Evolutionary conservation across 2,329 filamentous ascomycete species (phyloP).

Genomic region (Plectosphaerella cucumerina): DNA sequence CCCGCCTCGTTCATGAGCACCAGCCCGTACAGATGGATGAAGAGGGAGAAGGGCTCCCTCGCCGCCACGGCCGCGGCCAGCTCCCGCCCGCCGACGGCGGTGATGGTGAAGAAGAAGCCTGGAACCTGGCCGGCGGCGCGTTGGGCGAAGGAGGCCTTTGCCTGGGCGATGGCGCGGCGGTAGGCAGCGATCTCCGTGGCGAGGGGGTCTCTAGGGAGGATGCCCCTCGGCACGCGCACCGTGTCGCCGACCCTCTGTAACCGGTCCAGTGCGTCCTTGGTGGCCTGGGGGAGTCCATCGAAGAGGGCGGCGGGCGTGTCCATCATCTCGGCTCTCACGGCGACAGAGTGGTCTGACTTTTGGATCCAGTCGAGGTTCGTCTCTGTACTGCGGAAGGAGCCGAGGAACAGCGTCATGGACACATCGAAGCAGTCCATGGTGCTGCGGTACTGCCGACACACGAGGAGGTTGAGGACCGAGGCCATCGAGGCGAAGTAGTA

Average conservation of each 20-base stretch:
- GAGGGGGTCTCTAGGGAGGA: background rate
- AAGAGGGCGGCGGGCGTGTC: background rate
- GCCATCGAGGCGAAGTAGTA: constrained; percentile 5
- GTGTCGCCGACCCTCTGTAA: background rate
- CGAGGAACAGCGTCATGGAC: constrained; percentile 2
- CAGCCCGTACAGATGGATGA: constrained; percentile 31
- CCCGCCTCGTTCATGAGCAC: constrained; percentile 23
- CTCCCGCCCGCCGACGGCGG: constrained; percentile 21
- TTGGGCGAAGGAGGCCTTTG: constrained; percentile 21
- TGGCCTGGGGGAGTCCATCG: background rate
- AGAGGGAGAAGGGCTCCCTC: constrained; percentile 27
- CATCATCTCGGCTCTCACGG: background rate
- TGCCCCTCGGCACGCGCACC: background rate
- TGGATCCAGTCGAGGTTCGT: constrained; percentile 1
- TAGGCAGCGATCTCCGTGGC: background rate
- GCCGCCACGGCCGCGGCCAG: constrained; percentile 23
- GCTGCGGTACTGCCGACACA: background rate
- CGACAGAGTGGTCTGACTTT: background rate
- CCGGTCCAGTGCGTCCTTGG: background rate
- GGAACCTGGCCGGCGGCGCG: constrained; percentile 17
- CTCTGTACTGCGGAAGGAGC: background rate
- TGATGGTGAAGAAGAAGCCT: constrained; percentile 25
- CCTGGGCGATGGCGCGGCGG: background rate
- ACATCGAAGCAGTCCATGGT: constrained; percentile 3
- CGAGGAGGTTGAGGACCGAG: constrained; percentile 1